Conservation (phyloP, 805 yeast genomes). For the Yarrowia sp. region DNA sequence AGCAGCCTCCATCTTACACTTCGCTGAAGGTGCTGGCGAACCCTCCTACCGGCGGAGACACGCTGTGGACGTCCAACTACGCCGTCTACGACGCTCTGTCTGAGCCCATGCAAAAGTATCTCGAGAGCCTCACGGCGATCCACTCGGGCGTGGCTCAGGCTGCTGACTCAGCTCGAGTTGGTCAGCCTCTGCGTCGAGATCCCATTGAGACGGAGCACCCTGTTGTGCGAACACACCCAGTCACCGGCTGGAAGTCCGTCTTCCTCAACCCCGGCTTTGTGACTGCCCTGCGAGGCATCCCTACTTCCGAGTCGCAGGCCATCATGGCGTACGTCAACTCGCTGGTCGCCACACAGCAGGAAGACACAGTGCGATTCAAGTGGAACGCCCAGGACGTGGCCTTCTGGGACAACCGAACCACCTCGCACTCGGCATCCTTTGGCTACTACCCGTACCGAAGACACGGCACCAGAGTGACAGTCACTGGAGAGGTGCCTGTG, state of each 20-base stretch:
- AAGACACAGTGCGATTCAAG: constrained; percentile 50
- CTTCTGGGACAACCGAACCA: constrained; percentile 54
- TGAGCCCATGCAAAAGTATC: constrained; percentile 53
- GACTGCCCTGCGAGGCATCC: constrained; percentile 61
- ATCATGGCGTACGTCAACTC: constrained; percentile 53
- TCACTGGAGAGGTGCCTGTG: constrained; percentile 72
- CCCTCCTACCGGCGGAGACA: constrained; percentile 67
- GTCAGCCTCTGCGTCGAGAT: constrained; percentile 48
- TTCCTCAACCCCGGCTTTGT: constrained; percentile 49
- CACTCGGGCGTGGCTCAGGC: constrained; percentile 49
- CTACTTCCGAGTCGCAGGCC: constrained; percentile 62
- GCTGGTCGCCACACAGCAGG: constrained; percentile 48
- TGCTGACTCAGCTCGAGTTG: constrained; percentile 1
- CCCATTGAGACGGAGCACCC: constrained; percentile 46
- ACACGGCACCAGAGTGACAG: constrained; percentile 72
- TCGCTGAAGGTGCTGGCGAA: constrained; percentile 50
- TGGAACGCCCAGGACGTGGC: constrained; percentile 55
- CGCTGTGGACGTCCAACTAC: constrained; percentile 56
- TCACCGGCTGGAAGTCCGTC: constrained; percentile 47
- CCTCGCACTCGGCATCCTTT: constrained; percentile 50
- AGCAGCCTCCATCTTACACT: constrained; percentile 54
- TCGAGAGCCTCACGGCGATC: constrained; percentile 55
- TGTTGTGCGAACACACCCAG: constrained; percentile 51
- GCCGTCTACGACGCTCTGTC: constrained; percentile 67
- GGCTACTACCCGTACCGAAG: constrained; percentile 59